A percentile compares a stretch with the other conserved stretches of the same genome.
These are phyloP conservation scores for Colletotrichum phormii DNA, from an alignment of 2,329 filamentous ascomycete species.

Conservation along the genomic window DNA sequence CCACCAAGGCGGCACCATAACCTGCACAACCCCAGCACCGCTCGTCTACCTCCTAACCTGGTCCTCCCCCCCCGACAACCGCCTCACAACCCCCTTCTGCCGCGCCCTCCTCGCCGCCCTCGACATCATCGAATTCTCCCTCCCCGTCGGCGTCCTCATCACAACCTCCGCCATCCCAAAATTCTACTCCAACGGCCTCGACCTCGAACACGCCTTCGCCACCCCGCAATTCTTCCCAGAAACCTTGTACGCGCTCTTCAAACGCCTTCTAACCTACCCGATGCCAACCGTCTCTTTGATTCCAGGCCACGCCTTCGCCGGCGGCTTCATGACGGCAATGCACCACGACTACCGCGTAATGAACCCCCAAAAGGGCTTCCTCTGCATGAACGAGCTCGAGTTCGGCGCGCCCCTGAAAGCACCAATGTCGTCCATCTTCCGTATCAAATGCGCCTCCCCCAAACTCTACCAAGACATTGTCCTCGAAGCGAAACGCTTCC, in stretches of 20 bases:
- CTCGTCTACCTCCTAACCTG: constrained; percentile 80
- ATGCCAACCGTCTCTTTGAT: constrained; percentile 86
- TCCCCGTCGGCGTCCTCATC: constrained; percentile 76
- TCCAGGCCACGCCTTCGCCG: constrained; percentile 86
- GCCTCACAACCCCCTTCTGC: constrained; percentile 77
- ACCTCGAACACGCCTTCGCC: constrained; percentile 73
- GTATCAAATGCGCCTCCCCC: constrained; percentile 69
- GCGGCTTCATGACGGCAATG: constrained; percentile 84
- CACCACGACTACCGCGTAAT: constrained; percentile 87
- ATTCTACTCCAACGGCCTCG: constrained; percentile 88
- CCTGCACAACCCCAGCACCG: constrained; percentile 70
- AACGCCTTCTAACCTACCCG: constrained; percentile 71
- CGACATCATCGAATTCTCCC: constrained; percentile 77
- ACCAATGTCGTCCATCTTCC: constrained; percentile 80
- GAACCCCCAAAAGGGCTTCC: constrained; percentile 75
- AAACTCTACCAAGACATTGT: constrained; percentile 72
- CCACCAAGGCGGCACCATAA: constrained; percentile 68
- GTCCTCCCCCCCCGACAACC: constrained; percentile 79
- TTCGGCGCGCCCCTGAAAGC: constrained; percentile 81
- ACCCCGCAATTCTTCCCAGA: constrained; percentile 71
- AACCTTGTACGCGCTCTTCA: constrained; percentile 73
- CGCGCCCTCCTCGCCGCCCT: constrained; percentile 76
- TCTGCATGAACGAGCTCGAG: constrained; percentile 85
- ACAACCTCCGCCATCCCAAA: constrained; percentile 80
- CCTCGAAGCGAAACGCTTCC: constrained; percentile 79